phyloP scores from a whole-genome alignment of 768 basidiomycete species.

The Butyriboletus loyo region DNA sequence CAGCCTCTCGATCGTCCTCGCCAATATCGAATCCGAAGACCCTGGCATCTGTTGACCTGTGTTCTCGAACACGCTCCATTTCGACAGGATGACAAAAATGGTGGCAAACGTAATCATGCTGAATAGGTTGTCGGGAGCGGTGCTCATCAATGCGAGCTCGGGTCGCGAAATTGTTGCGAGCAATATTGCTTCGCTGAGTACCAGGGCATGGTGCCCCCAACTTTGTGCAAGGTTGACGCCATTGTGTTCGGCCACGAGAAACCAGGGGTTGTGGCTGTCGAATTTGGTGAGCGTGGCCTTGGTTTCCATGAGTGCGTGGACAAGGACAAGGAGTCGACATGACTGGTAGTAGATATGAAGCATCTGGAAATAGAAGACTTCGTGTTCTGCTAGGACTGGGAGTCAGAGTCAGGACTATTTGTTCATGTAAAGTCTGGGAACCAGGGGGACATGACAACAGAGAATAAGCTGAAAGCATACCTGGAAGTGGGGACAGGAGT shows the following conservation, averaged over 20 bases:
- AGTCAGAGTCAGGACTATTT: constrained; percentile 22
- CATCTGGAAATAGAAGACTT: constrained; percentile 42
- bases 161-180: constrained; percentile 32
- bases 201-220: constrained; percentile 40
- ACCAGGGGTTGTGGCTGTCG: constrained; percentile 28
- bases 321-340: constrained; percentile 37
- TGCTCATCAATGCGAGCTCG: constrained; percentile 36
- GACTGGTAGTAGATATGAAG: constrained; percentile 39
- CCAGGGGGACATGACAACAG: neutral
- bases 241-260: constrained; percentile 29
- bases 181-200: constrained; percentile 38
- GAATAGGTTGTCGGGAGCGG: constrained; percentile 42
- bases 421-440: neutral
- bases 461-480: constrained; percentile 24
- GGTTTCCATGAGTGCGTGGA: constrained; percentile 34
- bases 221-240: constrained; percentile 33
- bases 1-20: constrained; percentile 35
- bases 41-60: constrained; percentile 34
- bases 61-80: constrained; percentile 39
- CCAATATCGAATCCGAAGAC: constrained; percentile 37
- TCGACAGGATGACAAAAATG: constrained; percentile 40
- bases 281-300: constrained; percentile 21
- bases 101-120: constrained; percentile 43
- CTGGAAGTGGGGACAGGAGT: constrained; percentile 36
- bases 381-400: constrained; percentile 41